Evolutionary conservation across 805 yeast genomes (phyloP).

Genomic region (Priceomyces castillae): DNA sequence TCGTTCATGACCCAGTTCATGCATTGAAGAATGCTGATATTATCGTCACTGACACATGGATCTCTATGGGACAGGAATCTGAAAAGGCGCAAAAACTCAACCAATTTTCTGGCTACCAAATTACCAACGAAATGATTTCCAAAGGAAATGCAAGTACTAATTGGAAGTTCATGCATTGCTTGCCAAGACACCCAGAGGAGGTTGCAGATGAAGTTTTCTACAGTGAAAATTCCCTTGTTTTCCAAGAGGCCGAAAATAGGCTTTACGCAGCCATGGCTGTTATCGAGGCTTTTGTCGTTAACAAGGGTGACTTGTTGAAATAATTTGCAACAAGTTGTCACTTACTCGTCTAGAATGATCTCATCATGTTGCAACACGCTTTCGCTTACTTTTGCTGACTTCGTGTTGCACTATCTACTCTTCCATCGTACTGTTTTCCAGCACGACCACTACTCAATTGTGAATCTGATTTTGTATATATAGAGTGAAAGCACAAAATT

Average conservation of each 20-base stretch:
- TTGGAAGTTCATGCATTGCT: conserved; percentile 96
- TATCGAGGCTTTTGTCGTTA: conserved; percentile 82
- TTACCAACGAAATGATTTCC: conserved; percentile 60
- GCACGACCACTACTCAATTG: too few species aligned
- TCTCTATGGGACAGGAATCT: conserved; percentile 96
- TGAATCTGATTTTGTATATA: too few species aligned
- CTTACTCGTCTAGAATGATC: too few species aligned
- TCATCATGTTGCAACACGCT: too few species aligned
- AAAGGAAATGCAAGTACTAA: conserved; percentile 55
- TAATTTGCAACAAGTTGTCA: too few species aligned
- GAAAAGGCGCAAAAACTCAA: conserved; percentile 68
- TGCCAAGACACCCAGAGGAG: conserved; percentile 94
- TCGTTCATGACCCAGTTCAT: conserved; percentile 67
- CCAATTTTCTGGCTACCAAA: conserved; percentile 86
- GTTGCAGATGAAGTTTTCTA: conserved; percentile 93
- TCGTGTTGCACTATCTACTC: too few species aligned
- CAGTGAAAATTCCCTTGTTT: conserved; percentile 74
- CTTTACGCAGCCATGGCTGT: conserved; percentile 95
- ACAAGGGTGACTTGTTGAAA: conserved; percentile 22
- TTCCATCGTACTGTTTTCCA: too few species aligned
- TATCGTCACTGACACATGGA: conserved; percentile 93
- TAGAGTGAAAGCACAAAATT: too few species aligned
- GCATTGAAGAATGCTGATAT: conserved; percentile 78
- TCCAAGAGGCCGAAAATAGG: conserved; percentile 95
- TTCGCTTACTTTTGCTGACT: too few species aligned